A percentile compares a stretch with the other conserved stretches of the same genome.
These are phyloP conservation scores for Hemileia vastatrix DNA, from an alignment of 1,284 basidiomycete species.

Conservation along the genomic window DNA sequence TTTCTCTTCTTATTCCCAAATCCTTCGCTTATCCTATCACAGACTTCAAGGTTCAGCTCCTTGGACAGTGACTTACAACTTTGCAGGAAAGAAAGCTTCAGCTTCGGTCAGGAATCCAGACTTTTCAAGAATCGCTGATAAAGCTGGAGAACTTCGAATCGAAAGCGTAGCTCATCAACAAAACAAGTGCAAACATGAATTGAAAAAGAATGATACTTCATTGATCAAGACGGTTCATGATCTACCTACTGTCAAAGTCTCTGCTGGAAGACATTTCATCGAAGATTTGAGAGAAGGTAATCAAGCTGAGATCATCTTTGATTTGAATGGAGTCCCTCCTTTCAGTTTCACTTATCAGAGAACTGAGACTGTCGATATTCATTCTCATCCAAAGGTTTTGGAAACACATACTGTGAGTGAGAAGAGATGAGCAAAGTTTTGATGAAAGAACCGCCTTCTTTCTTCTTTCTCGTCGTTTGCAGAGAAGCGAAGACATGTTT, in stretches of 20 bases:
- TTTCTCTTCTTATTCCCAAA: no score
- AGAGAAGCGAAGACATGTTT: no score
- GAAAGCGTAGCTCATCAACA: conserved; percentile 69
- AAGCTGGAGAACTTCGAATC: conserved; percentile 68
- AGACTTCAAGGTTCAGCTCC: conserved; percentile 91
- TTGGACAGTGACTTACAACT: conserved; percentile 81
- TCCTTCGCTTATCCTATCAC: no score
- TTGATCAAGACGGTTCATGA: conserved; percentile 66
- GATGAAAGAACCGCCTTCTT: no score
- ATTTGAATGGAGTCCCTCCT: conserved; percentile 76
- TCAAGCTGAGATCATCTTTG: conserved; percentile 84
- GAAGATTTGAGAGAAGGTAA: conserved; percentile 75
- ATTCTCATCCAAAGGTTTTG: conserved; percentile 34
- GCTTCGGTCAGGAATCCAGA: conserved; percentile 67
- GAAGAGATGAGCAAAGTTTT: no score
- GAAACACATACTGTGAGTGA: conserved; percentile 22
- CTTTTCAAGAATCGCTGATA: conserved; percentile 71
- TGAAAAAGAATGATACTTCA: conserved; percentile 67
- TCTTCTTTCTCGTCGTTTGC: no score
- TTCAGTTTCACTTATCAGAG: conserved; percentile 63
- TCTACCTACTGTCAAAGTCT: conserved; percentile 75
- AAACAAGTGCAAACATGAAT: conserved; percentile 47
- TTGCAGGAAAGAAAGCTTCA: conserved; percentile 65
- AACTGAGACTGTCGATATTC: conserved; percentile 42
- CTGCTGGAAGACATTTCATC: conserved; percentile 65